These are phyloP conservation scores for Apodospora peruviana DNA, from an alignment of 495 filamentous ascomycete genomes.

Conservation along the genomic window DNA sequence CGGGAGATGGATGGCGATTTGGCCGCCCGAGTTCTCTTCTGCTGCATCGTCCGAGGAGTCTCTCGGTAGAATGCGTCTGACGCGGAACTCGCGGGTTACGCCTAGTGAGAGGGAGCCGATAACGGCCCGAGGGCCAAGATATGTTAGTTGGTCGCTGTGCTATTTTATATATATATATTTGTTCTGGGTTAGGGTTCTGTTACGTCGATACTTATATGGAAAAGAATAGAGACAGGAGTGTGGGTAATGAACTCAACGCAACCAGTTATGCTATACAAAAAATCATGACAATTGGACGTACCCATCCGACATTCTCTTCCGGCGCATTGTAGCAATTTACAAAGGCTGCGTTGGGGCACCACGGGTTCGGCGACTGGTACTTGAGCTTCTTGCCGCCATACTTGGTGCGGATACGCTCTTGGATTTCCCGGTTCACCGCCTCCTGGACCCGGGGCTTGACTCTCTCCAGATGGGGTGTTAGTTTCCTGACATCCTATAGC, in stretches of 20 bases:
- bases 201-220: not conserved
- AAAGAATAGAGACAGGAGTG: not conserved
- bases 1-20: slow-evolving; percentile 85
- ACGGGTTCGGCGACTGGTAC: slow-evolving; percentile 65
- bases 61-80: slow-evolving; percentile 64
- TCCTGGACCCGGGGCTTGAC: slow-evolving; percentile 62
- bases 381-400: slow-evolving; percentile 68
- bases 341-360: slow-evolving; percentile 84
- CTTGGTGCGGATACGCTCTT: slow-evolving; percentile 53
- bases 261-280: too few relatives aligned
- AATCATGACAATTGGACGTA: too few relatives aligned
- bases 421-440: slow-evolving; percentile 70
- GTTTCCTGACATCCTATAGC: slow-evolving; percentile 61
- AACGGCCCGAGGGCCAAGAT: slow-evolving; percentile 78
- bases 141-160: slow-evolving; percentile 88
- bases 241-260: not conserved
- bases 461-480: slow-evolving; percentile 63
- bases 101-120: slow-evolving; percentile 90
- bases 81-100: slow-evolving; percentile 84
- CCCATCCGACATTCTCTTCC: slow-evolving; percentile 74
- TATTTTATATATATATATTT: not conserved
- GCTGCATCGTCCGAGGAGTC: slow-evolving; percentile 23
- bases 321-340: slow-evolving; percentile 89
- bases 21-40: slow-evolving; percentile 48
- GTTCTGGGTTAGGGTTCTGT: not conserved